A percentile compares a stretch with the other conserved stretches of the same genome.
Conservation (phyloP, 2,329 filamentous ascomycete genomes). For the Cladosporium halotolerans region DNA sequence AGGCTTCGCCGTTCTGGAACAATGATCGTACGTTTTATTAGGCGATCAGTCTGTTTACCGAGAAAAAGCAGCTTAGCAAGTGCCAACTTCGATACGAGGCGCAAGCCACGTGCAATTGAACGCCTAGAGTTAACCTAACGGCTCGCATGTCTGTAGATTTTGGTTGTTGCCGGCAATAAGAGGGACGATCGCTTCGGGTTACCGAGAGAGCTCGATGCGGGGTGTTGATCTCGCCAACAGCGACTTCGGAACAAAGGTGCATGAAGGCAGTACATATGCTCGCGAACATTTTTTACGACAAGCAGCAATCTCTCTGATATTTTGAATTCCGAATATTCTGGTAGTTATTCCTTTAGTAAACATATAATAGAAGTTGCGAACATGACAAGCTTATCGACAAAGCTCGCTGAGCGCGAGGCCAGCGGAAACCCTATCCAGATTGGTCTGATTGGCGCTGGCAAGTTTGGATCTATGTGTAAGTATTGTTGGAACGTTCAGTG, state of each 20-base stretch:
- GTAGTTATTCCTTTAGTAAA: neutral
- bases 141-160: too few species aligned
- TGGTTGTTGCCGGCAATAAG: too few species aligned
- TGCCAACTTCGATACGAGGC: too few species aligned
- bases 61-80: too few species aligned
- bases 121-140: too few species aligned
- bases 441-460: slow-evolving; percentile 42
- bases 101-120: too few species aligned
- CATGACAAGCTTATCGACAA: slow-evolving; percentile 38
- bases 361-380: neutral
- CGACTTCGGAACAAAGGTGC: neutral
- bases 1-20: too few species aligned
- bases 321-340: neutral
- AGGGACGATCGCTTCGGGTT: neutral
- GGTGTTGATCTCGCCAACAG: neutral
- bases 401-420: slow-evolving; percentile 36
- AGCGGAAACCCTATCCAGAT: slow-evolving; percentile 36
- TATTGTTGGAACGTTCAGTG: slow-evolving; percentile 2
- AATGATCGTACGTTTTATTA: too few species aligned
- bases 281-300: neutral
- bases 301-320: neutral
- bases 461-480: slow-evolving; percentile 43
- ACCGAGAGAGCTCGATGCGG: neutral
- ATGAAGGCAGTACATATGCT: neutral
- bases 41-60: too few species aligned